Evolutionary conservation across 345 rosid species (phyloP).

Genomic region (Pistacia integerrima): DNA sequence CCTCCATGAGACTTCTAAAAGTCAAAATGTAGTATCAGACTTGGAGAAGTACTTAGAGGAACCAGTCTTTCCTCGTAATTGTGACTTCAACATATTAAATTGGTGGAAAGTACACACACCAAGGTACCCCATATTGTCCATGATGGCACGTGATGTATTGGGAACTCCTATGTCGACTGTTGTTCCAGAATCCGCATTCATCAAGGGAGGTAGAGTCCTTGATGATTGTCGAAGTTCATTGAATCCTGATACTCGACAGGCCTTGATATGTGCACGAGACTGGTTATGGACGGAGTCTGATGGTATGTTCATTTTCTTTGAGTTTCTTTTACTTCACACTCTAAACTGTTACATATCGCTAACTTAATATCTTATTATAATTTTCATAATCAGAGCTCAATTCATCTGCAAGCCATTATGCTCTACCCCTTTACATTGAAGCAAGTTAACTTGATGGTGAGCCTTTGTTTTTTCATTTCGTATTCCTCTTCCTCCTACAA

Average conservation of each 20-base stretch:
- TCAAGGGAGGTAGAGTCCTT: slow-evolving; percentile 56
- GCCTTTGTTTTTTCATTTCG: slow-evolving; percentile 8
- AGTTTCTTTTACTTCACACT: slow-evolving; percentile 3
- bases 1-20: slow-evolving; percentile 83
- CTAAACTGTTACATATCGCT: not conserved
- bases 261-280: slow-evolving; percentile 81
- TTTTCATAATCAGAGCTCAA: slow-evolving; percentile 36
- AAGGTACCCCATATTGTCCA: slow-evolving; percentile 89
- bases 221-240: slow-evolving; percentile 57
- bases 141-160: slow-evolving; percentile 91
- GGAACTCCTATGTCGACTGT: slow-evolving; percentile 83
- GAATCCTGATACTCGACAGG: slow-evolving; percentile 70
- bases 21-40: slow-evolving; percentile 61
- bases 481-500: not conserved
- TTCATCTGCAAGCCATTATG: slow-evolving; percentile 44
- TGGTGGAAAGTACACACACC: slow-evolving; percentile 99
- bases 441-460: slow-evolving; percentile 33
- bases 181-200: slow-evolving; percentile 56
- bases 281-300: slow-evolving; percentile 70
- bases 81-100: slow-evolving; percentile 80
- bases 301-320: slow-evolving; percentile 39
- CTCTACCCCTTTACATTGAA: slow-evolving; percentile 35
- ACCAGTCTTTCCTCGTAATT: slow-evolving; percentile 79
- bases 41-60: slow-evolving; percentile 91
- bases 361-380: slow-evolving; percentile 1